Conservation (phyloP, 2,329 filamentous ascomycete genomes). For the Paraphoma chrysanthemicola region DNA sequence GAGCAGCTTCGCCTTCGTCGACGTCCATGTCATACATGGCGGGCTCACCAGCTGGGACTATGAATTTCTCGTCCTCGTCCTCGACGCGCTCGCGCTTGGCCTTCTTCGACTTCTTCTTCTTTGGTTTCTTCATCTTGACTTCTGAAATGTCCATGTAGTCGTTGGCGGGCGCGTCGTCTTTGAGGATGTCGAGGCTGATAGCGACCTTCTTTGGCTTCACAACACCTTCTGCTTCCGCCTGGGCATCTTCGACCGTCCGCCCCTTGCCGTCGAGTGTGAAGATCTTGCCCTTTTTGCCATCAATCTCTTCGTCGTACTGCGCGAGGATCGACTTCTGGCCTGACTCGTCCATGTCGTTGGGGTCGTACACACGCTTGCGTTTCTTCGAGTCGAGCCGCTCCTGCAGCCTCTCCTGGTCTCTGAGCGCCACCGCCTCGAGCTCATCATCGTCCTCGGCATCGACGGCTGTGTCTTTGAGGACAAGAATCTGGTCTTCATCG, state of each 20-base stretch:
- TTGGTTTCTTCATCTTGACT: conserved; percentile 80
- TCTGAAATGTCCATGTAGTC: conserved; percentile 89
- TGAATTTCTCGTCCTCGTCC: conserved; percentile 66
- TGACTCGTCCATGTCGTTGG: conserved; percentile 72
- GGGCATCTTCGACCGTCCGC: conserved; percentile 66
- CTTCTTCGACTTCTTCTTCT: conserved; percentile 43
- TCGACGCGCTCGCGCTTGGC: conserved; percentile 48
- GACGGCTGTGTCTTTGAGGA: conserved; percentile 91
- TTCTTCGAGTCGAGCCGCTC: conserved; percentile 88
- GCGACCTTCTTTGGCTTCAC: conserved; percentile 68
- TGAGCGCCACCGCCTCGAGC: conserved; percentile 77
- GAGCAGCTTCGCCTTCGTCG: conserved; percentile 57
- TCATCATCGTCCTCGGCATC: conserved; percentile 86
- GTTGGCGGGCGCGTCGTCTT: conserved; percentile 72
- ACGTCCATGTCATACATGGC: conserved; percentile 71
- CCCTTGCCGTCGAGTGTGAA: conserved; percentile 87
- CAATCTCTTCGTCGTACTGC: conserved; percentile 96
- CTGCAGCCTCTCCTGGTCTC: conserved; percentile 73
- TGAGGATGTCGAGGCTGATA: conserved; percentile 76
- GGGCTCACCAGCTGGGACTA: conserved; percentile 42
- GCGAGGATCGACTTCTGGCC: conserved; percentile 74
- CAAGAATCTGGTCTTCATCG: conserved; percentile 86
- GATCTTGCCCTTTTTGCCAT: conserved; percentile 84
- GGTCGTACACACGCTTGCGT: conserved; percentile 87
- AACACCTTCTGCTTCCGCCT: conserved; percentile 62